Evolutionary conservation across 179 eudicot genomes (phyloP), one percentile per base, ranked within the genome.

Genomic region (Drosera spatulata): DNA sequence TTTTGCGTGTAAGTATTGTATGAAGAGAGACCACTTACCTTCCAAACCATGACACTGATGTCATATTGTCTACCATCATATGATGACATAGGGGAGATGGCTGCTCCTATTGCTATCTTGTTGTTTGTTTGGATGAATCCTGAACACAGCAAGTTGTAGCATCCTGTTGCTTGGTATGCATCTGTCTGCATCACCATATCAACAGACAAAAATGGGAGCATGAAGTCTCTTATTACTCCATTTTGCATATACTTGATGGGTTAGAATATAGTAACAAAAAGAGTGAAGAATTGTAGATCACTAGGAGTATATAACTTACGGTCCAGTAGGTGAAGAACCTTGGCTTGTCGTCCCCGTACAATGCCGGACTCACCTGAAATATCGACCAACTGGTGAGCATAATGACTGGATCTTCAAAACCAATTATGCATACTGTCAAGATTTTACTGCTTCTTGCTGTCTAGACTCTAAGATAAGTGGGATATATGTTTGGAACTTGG

Each of bases 321-420:
- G 88, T 83, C 88, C 88, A 83, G 66, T 83, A 83, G 50, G 85
- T 83, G 71, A 83, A 83, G 70, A 83, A 83, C 59, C 88, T 65
- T 39, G 85, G 85, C 55, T 73, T 67, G 60, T 61, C 71, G 64
- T 83, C 88, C 15, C 88, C 88, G 73, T 83, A 83, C 0, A 83
- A 77, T 74, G 77, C 88, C 11, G 85, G 88, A 53, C 85, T 80
- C 47, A 83, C 76, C 85, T 83, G 79, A 3, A 53, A 39, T 10
- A 10, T 47, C 6, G 52, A 66, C 37, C 6, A 56, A 47, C 33
- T 22, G 33, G 33, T 22, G 33, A 22, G 33, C 33, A 0, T 22
- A 0, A 22, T 22, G 33, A 22, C 33, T 0, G 33, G 33, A 22
- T 22, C 33, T 22, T 22, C 33, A 22, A 22, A n/a, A 22, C 33